Evolutionary conservation across 2,329 filamentous ascomycete genomes (phyloP).

Genomic region (Thielaviopsis punctulata): DNA sequence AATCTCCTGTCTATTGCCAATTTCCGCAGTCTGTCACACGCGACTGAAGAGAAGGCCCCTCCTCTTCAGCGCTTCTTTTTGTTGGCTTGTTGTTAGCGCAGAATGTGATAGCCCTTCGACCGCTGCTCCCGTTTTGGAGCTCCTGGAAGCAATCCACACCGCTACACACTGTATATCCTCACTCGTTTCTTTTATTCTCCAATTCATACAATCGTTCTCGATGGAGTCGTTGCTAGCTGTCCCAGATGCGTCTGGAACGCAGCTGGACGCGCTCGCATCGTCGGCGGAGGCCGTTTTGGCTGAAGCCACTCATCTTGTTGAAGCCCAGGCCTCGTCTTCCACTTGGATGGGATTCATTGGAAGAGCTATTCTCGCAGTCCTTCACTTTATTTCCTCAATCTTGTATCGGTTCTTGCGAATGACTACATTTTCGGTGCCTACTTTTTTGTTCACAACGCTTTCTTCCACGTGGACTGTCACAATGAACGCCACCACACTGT

Average conservation of each 20-base stretch:
- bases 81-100: background rate
- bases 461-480: slow-evolving; percentile 91
- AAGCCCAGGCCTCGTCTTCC: slow-evolving; percentile 19
- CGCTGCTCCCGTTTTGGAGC: slow-evolving; percentile 10
- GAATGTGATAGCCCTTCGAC: slow-evolving; percentile 7
- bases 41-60: background rate
- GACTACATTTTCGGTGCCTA: slow-evolving; percentile 74
- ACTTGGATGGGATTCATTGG: slow-evolving; percentile 43
- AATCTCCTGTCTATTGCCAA: background rate
- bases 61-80: background rate
- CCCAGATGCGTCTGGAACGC: background rate
- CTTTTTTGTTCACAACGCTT: slow-evolving; percentile 74
- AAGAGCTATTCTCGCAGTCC: slow-evolving; percentile 33
- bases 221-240: background rate
- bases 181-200: background rate
- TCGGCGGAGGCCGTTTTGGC: slow-evolving; percentile 6
- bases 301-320: slow-evolving; percentile 4
- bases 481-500: slow-evolving; percentile 96
- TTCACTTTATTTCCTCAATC: slow-evolving; percentile 39
- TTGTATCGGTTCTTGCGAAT: slow-evolving; percentile 72
- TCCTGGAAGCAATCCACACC: slow-evolving; percentile 1
- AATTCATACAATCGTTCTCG: background rate
- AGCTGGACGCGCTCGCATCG: slow-evolving; percentile 4
- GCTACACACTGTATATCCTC: background rate
- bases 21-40: background rate